These are phyloP conservation scores for Yamadazyma triangularis DNA, from an alignment of 1,139 yeast genomes.

Conservation along the genomic window DNA sequence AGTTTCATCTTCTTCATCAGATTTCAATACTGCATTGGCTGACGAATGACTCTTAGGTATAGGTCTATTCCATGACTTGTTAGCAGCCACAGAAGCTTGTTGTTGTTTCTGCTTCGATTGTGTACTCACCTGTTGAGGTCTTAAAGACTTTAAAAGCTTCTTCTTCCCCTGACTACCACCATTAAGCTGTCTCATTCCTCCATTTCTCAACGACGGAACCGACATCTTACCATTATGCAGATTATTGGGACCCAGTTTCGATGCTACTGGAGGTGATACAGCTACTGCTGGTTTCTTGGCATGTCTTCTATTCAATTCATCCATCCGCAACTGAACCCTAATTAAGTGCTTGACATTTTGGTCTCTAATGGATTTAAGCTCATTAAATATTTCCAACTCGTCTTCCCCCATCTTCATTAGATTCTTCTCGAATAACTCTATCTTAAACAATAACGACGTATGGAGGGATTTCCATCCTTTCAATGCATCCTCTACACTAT, in stretches of 20 bases:
- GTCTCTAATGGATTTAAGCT: constrained; percentile 46
- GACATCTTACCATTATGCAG: constrained; percentile 8
- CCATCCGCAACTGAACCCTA: constrained; percentile 39
- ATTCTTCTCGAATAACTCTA: constrained; percentile 51
- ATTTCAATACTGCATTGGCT: neutral
- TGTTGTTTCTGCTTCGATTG: constrained; percentile 11
- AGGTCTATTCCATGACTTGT: constrained; percentile 28
- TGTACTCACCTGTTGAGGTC: constrained; percentile 18
- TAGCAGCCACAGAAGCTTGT: constrained; percentile 45
- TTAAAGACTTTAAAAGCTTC: constrained; percentile 33
- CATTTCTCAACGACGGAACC: constrained; percentile 27
- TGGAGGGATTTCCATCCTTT: constrained; percentile 72
- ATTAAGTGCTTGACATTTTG: constrained; percentile 46
- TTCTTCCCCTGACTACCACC: constrained; percentile 7
- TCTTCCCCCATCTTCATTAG: constrained; percentile 33
- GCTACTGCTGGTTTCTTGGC: constrained; percentile 12
- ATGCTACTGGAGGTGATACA: constrained; percentile 5
- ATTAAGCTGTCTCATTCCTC: constrained; percentile 7
- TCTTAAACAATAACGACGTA: constrained; percentile 51
- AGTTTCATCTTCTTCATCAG: constrained; percentile 11
- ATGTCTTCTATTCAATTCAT: constrained; percentile 27
- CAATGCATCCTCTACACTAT: constrained; percentile 50
- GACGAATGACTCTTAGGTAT: constrained; percentile 1
- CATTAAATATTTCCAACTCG: constrained; percentile 39
- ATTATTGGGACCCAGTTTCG: no score